A percentile compares a stretch with the other conserved stretches of the same genome.
Evolutionary conservation across 2,329 filamentous ascomycete species (phyloP).

Genomic region (Colletotrichum somersetense): DNA sequence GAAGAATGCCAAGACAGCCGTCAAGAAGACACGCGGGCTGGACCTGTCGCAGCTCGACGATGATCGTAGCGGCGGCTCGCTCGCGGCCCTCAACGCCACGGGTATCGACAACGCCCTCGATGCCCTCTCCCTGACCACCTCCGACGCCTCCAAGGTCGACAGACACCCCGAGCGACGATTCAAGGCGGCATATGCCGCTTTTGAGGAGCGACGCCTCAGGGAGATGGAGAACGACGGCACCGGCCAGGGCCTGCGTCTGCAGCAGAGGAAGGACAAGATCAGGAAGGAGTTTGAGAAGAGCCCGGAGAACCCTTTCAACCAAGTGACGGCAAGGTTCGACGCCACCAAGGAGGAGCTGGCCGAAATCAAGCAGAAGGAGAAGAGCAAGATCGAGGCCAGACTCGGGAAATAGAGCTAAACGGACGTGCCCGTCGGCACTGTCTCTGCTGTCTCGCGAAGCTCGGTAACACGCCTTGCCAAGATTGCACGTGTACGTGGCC

Average conservation of each 20-base stretch:
- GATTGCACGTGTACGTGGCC: constrained; percentile 3
- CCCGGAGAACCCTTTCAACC: constrained; percentile 95
- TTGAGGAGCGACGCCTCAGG: constrained; percentile 81
- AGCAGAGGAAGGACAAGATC: constrained; percentile 88
- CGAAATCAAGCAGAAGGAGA: constrained; percentile 75
- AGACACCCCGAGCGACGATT: constrained; percentile 88
- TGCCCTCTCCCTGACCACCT: constrained; percentile 76
- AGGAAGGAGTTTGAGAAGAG: constrained; percentile 95
- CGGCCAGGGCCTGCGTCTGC: constrained; percentile 77
- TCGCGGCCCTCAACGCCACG: constrained; percentile 78
- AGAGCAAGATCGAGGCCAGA: constrained; percentile 79
- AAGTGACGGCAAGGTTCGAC: constrained; percentile 82
- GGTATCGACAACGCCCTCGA: constrained; percentile 96
- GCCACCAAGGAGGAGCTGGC: constrained; percentile 81
- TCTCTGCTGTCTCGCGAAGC: not conserved
- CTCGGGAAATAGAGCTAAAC: constrained; percentile 58
- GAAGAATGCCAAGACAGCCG: constrained; percentile 77
- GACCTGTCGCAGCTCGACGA: constrained; percentile 82
- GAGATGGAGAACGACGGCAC: constrained; percentile 89
- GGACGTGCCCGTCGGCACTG: not conserved
- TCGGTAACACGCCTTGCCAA: not conserved
- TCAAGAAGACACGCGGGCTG: constrained; percentile 78
- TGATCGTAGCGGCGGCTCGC: constrained; percentile 56
- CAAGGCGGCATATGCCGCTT: constrained; percentile 87
- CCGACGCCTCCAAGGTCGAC: constrained; percentile 78